These are phyloP conservation scores for Tetrahymena elliotti DNA, from an alignment of 73 alveolate genomes.

Conservation along the genomic window DNA sequence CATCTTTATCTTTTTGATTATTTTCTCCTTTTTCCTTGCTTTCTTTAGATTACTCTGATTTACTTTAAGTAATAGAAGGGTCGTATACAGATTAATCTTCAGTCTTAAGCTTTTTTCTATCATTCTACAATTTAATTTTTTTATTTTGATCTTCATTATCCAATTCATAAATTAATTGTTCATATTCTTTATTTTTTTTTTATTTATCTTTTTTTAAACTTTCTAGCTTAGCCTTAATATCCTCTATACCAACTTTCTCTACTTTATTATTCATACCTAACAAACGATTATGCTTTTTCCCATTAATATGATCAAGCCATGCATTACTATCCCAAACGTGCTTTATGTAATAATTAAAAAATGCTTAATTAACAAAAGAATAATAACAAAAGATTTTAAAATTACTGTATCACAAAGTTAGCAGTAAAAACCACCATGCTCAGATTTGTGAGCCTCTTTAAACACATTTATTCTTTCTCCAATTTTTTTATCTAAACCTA, in stretches of 20 bases:
- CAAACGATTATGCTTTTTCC: constrained; percentile 7
- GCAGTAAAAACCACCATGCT: constrained; percentile 22
- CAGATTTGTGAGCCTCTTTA: constrained; percentile 9
- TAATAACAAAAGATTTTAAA: not conserved
- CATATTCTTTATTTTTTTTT: not conserved
- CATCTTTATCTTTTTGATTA: not conserved
- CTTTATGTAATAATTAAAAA: not conserved
- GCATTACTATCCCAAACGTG: constrained; percentile 10
- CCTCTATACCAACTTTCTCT: not conserved
- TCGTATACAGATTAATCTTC: not conserved
- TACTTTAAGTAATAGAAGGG: not conserved
- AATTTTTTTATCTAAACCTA: constrained; percentile 4
- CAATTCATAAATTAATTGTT: not conserved
- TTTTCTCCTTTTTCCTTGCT: not conserved
- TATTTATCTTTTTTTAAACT: not conserved
- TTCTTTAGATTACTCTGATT: not conserved
- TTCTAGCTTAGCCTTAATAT: constrained; percentile 5
- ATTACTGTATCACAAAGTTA: constrained; percentile 16
- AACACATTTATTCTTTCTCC: not conserved
- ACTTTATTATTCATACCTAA: constrained; percentile 32
- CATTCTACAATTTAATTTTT: not conserved
- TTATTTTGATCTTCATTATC: not conserved
- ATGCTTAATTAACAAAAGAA: not conserved
- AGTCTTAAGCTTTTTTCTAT: not conserved
- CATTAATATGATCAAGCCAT: constrained; percentile 28